phyloP scores from a whole-genome alignment of 257 asterid genomes.

The Lithospermum erythrorhizon region DNA sequence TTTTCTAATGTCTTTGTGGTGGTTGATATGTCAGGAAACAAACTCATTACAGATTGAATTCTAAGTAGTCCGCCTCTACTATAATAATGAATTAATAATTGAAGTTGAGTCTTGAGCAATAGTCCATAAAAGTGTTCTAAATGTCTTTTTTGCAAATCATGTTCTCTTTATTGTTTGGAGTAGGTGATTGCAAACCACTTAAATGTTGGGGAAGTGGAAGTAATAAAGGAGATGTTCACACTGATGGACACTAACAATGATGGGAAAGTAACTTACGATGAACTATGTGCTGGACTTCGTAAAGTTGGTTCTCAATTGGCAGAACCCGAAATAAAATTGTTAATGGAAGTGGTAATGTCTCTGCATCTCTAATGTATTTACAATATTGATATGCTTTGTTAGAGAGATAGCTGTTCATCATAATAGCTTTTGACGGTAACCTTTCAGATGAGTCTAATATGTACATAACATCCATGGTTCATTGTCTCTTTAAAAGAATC shows the following conservation, averaged over 20 bases:
- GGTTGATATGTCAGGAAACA: not conserved
- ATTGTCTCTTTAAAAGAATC: not conserved
- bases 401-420: not conserved
- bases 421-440: conserved; percentile 4
- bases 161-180: conserved; percentile 12
- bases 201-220: conserved; percentile 84
- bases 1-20: not conserved
- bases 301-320: conserved; percentile 98
- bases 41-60: not conserved
- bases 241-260: conserved; percentile 89
- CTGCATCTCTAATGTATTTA: conserved; percentile 1
- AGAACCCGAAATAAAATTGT: conserved; percentile 87
- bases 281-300: conserved; percentile 69
- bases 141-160: not conserved
- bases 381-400: too few relatives aligned
- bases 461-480: not conserved
- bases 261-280: conserved; percentile 85
- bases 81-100: not conserved
- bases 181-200: conserved; percentile 94
- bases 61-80: not conserved
- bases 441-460: not conserved
- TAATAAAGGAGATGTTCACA: conserved; percentile 85
- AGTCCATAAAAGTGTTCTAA: not conserved
- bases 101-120: not conserved
- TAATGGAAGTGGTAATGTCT: conserved; percentile 89